Evolutionary conservation across 108 stramenopile species (phyloP), one percentile per base, ranked within the genome.

Genomic region (Aurantiochytrium sp.): DNA sequence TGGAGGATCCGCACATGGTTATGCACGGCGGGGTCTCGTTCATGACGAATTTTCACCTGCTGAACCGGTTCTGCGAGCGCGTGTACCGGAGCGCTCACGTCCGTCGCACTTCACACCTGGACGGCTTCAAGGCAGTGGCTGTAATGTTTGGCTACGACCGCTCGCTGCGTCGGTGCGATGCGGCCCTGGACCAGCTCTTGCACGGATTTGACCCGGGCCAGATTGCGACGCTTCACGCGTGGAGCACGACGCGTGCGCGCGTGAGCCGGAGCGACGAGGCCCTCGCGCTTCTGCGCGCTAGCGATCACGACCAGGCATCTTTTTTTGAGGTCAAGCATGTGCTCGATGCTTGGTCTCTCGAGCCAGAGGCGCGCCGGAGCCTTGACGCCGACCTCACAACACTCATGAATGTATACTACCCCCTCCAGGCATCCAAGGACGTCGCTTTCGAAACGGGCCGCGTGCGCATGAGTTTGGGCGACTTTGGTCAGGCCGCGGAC

Each of bases 41-140:
- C 73, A 81, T 81, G 73, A 81, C 39, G 27, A 81, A 81, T 24
- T 81, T 81, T 81, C 73, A 81, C 30, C 24, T 81, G 15, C 12
- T 81, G 10, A 41, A 24, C n/a, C 42, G 42, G 12, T 81, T 81
- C 24, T 41, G 42, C 3, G 73, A 81, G 73, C 6, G 27, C 19
- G 45, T 81, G 42, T 81, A 48, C 24, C 73, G 42, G 6, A 12
- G 73, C 12, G 39, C 42, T 21, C 45, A 48, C 30, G 73, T 81
- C 10, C 12, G 45, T 17, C 73, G 73, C 6, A 48, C 73, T 8
- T 48, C 39, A 12, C 32, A 81, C 30, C 15, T 27, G 30, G 73
- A 81, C 12, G 73, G 73, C 45, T 48, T 81, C 30, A 81, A 81
- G 24, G 73, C 45, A 6, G 12, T 81, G 42, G 73, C 73, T 15